Evolutionary conservation across 2,329 filamentous ascomycete species (phyloP).

Genomic region (Colletotrichum tropicale): DNA sequence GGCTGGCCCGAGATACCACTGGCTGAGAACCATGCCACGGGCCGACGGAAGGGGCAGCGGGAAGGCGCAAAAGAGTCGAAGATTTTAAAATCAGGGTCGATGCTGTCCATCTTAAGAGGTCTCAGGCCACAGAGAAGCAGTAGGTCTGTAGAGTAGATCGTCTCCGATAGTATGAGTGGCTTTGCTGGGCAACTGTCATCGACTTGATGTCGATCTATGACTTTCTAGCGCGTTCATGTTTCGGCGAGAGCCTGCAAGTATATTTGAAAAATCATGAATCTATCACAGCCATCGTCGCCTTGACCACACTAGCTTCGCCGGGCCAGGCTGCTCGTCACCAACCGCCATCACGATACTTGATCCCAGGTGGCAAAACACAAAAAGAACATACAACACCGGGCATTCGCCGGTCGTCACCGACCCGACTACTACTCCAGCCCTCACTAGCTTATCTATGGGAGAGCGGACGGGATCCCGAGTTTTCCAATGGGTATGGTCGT

Average conservation of each 20-base stretch:
- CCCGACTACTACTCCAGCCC: not conserved
- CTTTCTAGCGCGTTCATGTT: not conserved
- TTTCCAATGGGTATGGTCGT: constrained; percentile 5
- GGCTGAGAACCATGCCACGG: not conserved
- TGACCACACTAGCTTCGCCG: not conserved
- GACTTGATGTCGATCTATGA: not conserved
- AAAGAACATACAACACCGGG: not conserved
- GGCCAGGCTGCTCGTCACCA: not conserved
- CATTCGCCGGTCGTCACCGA: not conserved
- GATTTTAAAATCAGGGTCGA: not conserved
- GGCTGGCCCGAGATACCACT: not conserved
- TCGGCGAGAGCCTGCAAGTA: not conserved
- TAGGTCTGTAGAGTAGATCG: not conserved
- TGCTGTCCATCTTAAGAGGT: not conserved
- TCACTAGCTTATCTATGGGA: not conserved
- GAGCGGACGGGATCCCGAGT: constrained; percentile 2
- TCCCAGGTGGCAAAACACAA: not conserved
- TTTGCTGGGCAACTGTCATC: not conserved
- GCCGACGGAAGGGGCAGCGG: not conserved
- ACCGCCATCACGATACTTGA: not conserved
- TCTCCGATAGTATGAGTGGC: not conserved
- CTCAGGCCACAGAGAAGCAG: not conserved
- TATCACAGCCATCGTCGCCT: not conserved
- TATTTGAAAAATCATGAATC: not conserved
- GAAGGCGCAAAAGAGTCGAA: not conserved